These are phyloP conservation scores for Epichloe aotearoae DNA, from an alignment of 2,329 filamentous ascomycete species.

Conservation along the genomic window DNA sequence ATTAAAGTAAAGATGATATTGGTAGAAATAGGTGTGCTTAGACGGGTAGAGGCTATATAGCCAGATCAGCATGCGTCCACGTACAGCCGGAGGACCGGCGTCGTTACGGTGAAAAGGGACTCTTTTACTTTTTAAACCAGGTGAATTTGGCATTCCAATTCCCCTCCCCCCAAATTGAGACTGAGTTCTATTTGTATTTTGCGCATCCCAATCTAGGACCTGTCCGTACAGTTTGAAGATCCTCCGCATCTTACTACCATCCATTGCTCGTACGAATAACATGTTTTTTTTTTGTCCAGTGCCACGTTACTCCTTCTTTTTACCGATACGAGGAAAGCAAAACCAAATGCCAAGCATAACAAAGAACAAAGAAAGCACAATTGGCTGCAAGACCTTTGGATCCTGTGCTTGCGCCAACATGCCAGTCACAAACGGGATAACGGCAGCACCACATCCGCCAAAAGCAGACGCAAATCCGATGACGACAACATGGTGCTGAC, in stretches of 20 bases:
- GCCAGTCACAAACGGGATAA: constrained; percentile 46
- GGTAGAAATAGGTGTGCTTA: background rate
- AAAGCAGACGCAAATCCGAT: constrained; percentile 65
- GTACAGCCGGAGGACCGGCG: background rate
- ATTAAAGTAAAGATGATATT: background rate
- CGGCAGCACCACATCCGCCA: constrained; percentile 54
- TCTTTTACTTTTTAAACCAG: too few species aligned
- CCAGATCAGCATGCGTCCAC: background rate
- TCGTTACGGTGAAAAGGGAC: too few species aligned
- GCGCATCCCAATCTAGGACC: too few species aligned
- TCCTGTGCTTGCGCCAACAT: constrained; percentile 42
- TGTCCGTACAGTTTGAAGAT: too few species aligned
- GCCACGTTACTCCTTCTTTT: constrained; percentile 22
- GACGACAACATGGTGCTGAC: constrained; percentile 54
- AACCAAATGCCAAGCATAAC: constrained; percentile 23
- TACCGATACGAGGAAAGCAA: constrained; percentile 24
- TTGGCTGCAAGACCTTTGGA: constrained; percentile 36
- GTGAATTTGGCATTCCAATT: too few species aligned
- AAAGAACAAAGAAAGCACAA: constrained; percentile 30
- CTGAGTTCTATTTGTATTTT: too few species aligned
- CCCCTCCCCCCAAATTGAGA: accelerated
- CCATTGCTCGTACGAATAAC: too few species aligned
- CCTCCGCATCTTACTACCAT: too few species aligned
- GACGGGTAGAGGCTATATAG: background rate
- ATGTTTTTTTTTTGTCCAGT: too few species aligned